Evolutionary conservation across 176 grass and related monocot genomes (phyloP).

Genomic region (Bromus sterilis): DNA sequence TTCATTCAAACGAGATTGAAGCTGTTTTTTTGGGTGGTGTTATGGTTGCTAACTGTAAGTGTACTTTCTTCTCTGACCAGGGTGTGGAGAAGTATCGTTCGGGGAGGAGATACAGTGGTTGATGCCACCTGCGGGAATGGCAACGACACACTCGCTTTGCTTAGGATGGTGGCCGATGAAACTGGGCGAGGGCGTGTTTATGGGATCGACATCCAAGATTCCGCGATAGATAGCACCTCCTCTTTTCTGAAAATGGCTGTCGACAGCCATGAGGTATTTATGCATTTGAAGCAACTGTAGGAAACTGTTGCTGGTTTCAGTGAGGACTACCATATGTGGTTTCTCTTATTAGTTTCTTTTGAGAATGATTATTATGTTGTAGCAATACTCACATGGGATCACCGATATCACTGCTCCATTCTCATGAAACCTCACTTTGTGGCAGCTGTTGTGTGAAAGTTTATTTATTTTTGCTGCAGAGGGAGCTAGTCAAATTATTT

Average conservation of each 20-base stretch:
- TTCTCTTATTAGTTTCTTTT: neutral
- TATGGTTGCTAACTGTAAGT: neutral
- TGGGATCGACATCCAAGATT: slow-evolving; percentile 82
- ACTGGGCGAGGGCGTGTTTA: slow-evolving; percentile 49
- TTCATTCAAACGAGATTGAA: neutral
- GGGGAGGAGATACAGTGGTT: slow-evolving; percentile 62
- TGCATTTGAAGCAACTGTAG: neutral
- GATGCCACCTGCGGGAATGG: slow-evolving; percentile 98
- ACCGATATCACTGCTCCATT: too few species aligned
- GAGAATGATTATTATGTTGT: neutral
- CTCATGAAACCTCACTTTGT: neutral
- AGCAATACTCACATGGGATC: neutral
- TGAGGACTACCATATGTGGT: neutral
- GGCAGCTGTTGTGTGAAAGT: neutral
- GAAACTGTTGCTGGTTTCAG: neutral
- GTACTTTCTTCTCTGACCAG: slow-evolving; percentile 10
- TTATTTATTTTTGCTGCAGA: slow-evolving; percentile 23
- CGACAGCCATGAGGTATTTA: slow-evolving; percentile 43
- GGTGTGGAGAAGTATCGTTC: slow-evolving; percentile 79
- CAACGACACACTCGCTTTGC: slow-evolving; percentile 67
- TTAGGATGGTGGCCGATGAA: slow-evolving; percentile 67
- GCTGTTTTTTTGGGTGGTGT: too few species aligned
- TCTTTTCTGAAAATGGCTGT: slow-evolving; percentile 56
- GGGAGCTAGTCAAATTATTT: slow-evolving; percentile 63
- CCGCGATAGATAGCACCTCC: slow-evolving; percentile 54